These are phyloP conservation scores for Solanum virginianum DNA, from an alignment of 257 asterid genomes.

Conservation along the genomic window DNA sequence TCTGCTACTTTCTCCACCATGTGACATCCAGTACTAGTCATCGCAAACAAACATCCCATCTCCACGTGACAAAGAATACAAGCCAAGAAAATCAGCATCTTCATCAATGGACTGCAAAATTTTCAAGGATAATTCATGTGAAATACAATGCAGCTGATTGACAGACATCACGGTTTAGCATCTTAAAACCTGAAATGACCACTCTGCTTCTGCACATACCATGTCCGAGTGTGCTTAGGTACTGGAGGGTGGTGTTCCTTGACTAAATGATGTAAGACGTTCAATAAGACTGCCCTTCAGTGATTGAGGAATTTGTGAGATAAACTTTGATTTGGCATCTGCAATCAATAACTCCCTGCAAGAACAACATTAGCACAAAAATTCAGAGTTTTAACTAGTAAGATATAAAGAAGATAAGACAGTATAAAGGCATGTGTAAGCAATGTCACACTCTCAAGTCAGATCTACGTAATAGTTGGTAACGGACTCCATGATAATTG, in stretches of 20 bases:
- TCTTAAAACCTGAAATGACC: not conserved
- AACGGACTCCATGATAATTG: not conserved
- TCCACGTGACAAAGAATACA: not conserved
- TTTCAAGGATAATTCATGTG: not conserved
- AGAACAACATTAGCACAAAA: not conserved
- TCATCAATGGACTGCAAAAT: not conserved
- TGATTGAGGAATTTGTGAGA: constrained; percentile 53
- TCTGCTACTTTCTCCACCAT: not conserved
- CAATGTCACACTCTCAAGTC: not conserved
- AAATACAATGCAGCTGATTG: not conserved
- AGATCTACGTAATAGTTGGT: not conserved
- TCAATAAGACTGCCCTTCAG: constrained; percentile 52
- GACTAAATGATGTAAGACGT: constrained; percentile 39
- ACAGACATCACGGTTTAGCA: not conserved
- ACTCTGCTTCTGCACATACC: constrained; percentile 21
- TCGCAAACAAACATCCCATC: not conserved
- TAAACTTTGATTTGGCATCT: constrained; percentile 47
- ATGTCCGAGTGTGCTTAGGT: constrained; percentile 11
- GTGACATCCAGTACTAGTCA: not conserved
- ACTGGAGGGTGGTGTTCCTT: constrained; percentile 33
- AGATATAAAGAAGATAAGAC: not conserved
- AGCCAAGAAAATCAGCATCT: not conserved
- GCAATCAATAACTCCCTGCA: constrained; percentile 55
- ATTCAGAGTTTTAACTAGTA: not conserved
- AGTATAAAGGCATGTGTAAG: not conserved